These are phyloP conservation scores for Naegleria lovaniensis DNA, from an alignment of 208 protist genomes.

Conservation along the genomic window DNA sequence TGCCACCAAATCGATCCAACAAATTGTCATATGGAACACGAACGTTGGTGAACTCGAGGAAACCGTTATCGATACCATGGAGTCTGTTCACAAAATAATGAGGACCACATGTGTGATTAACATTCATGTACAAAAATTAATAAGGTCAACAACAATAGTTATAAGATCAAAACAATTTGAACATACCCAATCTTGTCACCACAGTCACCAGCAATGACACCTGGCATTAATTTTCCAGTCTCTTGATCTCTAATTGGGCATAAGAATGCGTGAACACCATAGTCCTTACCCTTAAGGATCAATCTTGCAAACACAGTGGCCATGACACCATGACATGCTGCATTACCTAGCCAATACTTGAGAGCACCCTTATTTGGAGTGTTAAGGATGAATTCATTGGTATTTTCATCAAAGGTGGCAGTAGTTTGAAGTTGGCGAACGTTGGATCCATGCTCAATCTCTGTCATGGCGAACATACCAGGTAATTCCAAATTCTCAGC, in stretches of 20 bases:
- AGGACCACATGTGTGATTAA: conserved; percentile 9
- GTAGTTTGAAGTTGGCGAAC: conserved; percentile 40
- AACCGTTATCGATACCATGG: conserved; percentile 31
- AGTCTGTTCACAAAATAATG: not conserved
- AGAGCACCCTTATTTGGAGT: conserved; percentile 31
- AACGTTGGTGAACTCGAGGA: conserved; percentile 33
- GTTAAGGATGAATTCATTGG: conserved; percentile 34
- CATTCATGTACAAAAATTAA: not conserved
- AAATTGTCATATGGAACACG: conserved; percentile 34
- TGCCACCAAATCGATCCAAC: conserved; percentile 37
- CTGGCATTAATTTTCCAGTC: not conserved
- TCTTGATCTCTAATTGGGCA: not conserved
- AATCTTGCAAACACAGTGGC: conserved; percentile 17
- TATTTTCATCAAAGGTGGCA: conserved; percentile 37
- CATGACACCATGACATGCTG: not conserved
- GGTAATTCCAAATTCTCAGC: not conserved
- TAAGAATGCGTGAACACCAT: conserved; percentile 26
- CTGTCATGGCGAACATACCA: conserved; percentile 43
- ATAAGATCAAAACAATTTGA: no score
- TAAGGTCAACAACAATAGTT: not conserved
- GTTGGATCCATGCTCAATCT: conserved; percentile 40
- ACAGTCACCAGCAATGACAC: not conserved
- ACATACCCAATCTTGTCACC: conserved; percentile 15
- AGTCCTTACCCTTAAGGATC: not conserved
- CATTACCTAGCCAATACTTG: conserved; percentile 40